Evolutionary conservation across 1,284 basidiomycete species (phyloP), one percentile per base, ranked within the genome.

Genomic region (Malassezia vespertilionis): DNA sequence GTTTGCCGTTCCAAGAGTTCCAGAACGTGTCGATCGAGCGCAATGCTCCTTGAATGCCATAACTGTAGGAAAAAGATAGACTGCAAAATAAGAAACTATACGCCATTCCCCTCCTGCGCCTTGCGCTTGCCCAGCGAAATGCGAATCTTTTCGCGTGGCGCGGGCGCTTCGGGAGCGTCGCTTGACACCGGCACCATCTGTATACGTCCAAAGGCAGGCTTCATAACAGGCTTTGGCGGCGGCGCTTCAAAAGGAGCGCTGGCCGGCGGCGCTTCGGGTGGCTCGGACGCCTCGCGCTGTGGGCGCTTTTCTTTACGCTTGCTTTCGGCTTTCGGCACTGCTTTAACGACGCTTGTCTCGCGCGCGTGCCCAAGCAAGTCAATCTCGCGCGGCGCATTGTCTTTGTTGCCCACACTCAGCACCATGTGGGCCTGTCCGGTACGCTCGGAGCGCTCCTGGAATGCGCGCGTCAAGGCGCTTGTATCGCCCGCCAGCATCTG

Each of bases 371-470:
- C 56, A 14, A 68, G 49, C 41, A 67, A 37, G 35, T 61, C 61
- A 18, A 60, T 49, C n/a, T 67, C 59, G 42, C 62, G 58, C 12
- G 67, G 66, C 20, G 64, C 67, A 35, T 59, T 50, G 8, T 58
- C 63, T 14, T 47, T 48, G 30, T 48, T 55, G 2, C 65, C 67
- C 4, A 70, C 65, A 37, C 67, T 65, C 17, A 69, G 55, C 21
- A 70, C 64, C 67, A 70, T 70, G 44, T 67, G 64, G 14, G 64
- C 66, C 44, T 67, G 61, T 2, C 66, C 67, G n/a, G 55, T 64
- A 2, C 63, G 52, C 52, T 61, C 60, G 20, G 60, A 54, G 33
- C 67, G 45, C 27, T 46, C 57, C 40, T 55, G 54, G 44, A 70
- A 69, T n/a, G 66, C 65, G 18, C 45, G 34, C 12, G 54, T 54